Evolutionary conservation across 495 filamentous ascomycete species (phyloP).

Genomic region (Penicillium cataractarum): DNA sequence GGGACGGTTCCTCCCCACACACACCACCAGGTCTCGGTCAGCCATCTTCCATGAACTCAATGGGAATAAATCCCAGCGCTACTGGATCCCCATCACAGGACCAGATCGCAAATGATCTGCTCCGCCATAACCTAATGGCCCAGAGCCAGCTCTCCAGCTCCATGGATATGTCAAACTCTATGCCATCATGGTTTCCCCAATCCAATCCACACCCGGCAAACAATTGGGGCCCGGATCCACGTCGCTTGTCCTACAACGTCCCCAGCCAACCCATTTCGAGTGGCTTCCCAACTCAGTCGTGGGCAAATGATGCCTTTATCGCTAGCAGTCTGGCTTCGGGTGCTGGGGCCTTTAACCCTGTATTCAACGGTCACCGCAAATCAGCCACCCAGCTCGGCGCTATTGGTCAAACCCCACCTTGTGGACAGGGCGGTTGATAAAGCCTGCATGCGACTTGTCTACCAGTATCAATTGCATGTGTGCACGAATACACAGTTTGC

Average conservation of each 20-base stretch:
- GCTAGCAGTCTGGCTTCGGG: slow-evolving; percentile 39
- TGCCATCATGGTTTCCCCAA: slow-evolving; percentile 34
- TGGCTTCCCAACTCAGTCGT: slow-evolving; percentile 35
- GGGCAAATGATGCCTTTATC: slow-evolving; percentile 50
- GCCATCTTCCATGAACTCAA: slow-evolving; percentile 23
- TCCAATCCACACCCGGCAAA: slow-evolving; percentile 27
- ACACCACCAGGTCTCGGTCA: slow-evolving; percentile 42
- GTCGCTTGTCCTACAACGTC: slow-evolving; percentile 27
- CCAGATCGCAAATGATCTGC: slow-evolving; percentile 33
- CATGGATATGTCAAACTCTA: slow-evolving; percentile 25
- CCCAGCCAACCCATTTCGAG: slow-evolving; percentile 40
- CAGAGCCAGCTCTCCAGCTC: slow-evolving; percentile 33
- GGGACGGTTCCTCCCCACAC: slow-evolving; percentile 38
- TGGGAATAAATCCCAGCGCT: slow-evolving; percentile 15
- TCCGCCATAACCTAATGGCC: slow-evolving; percentile 34
- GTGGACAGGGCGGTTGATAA: slow-evolving; percentile 53
- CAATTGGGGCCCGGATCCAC: slow-evolving; percentile 34
- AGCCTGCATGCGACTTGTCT: background rate
- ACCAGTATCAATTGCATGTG: slow-evolving; percentile 1
- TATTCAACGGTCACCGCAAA: slow-evolving; percentile 35
- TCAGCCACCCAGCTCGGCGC: slow-evolving; percentile 42
- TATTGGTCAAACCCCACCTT: slow-evolving; percentile 51
- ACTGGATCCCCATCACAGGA: slow-evolving; percentile 30
- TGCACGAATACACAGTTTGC: background rate
- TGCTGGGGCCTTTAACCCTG: slow-evolving; percentile 27